Percentiles rank a stretch among this genome's conserved stretches.
These are phyloP conservation scores for Stachybotrys echinatus DNA, from an alignment of 2,329 filamentous ascomycete genomes.

Conservation along the genomic window DNA sequence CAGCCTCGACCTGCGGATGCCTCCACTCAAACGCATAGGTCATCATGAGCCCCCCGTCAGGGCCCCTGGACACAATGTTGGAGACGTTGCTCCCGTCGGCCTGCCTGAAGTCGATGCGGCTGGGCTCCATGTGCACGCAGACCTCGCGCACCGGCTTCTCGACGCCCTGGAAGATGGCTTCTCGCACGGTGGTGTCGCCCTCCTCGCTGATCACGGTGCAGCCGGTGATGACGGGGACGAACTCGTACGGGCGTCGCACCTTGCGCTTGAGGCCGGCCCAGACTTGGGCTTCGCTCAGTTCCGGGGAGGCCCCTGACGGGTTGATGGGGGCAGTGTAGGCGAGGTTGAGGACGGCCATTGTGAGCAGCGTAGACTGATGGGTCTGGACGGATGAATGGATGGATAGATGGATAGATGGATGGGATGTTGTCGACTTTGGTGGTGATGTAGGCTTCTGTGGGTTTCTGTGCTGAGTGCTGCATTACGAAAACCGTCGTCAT, in stretches of 20 bases:
- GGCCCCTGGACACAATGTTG: conserved; percentile 24
- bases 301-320: conserved; percentile 18
- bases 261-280: conserved; percentile 31
- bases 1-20: conserved; percentile 19
- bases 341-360: conserved; percentile 25
- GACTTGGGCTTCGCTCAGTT: conserved; percentile 23
- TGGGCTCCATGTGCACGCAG: conserved; percentile 24
- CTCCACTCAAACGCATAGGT: conserved; percentile 31
- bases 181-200: conserved; percentile 17
- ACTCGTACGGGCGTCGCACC: conserved; percentile 27
- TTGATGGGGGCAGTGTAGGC: conserved; percentile 31
- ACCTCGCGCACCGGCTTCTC: conserved; percentile 17
- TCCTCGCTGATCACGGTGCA: conserved; percentile 25
- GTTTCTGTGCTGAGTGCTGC: neutral
- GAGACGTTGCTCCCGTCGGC: conserved; percentile 28
- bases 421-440: neutral
- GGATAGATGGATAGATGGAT: neutral
- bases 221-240: conserved; percentile 27
- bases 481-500: neutral
- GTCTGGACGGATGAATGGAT: neutral
- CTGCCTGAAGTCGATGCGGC: conserved; percentile 26
- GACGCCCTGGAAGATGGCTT: conserved; percentile 21
- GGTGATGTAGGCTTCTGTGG: too few relatives aligned
- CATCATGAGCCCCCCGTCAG: conserved; percentile 22
- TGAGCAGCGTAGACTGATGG: neutral